Evolutionary conservation across 1,139 yeast species (phyloP), one percentile per base, ranked within the genome.

Genomic region (Geotrichum carabidarum): DNA sequence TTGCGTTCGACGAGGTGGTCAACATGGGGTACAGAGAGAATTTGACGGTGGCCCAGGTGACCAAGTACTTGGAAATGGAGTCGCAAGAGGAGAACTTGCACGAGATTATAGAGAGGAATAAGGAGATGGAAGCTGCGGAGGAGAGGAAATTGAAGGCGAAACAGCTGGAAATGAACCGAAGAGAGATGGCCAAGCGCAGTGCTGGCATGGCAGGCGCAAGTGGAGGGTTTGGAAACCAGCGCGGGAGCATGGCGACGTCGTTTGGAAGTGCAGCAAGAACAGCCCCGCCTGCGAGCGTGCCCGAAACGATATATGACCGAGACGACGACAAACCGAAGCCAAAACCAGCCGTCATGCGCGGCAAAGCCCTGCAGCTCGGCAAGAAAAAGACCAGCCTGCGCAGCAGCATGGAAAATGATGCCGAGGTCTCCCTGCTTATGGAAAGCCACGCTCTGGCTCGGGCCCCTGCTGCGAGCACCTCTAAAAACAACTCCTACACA

Each of bases 61-160:
- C 82, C 70, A 87, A 95, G 15, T 93, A 88, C 73, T 77, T 94
- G 73, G 94, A 89, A 68, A 93, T 94, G 99, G 98, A 93, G 72
- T 86, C 95, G 40, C 97, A 93, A 68, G 99, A 94, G 73, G 99
- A 94, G 73, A 91, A 89, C 76, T 90, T 94, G 66, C 98, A 93
- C 75, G 98, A 94, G 70, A 91, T 93, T 68, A 93, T 94, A 65
- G 98, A 93, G 71, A 83, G 95, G 69, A 93, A 93, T 74, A 94
- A 93, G 74, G 99, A 93, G 74, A 77, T 88, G 68, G 99, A 93
- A 72, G 99, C 99, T 44, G 84, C 90, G 52, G 99, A 93, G 72
- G 97, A 93, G 72, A 84, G 98, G 71, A 93, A 91, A 75, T 86
- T 95, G 71, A 84, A 88, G 70, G 99, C 98, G 48, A 88, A 86